Conservation (phyloP, 2,329 filamentous ascomycete genomes). For the Alternaria sp. region DNA sequence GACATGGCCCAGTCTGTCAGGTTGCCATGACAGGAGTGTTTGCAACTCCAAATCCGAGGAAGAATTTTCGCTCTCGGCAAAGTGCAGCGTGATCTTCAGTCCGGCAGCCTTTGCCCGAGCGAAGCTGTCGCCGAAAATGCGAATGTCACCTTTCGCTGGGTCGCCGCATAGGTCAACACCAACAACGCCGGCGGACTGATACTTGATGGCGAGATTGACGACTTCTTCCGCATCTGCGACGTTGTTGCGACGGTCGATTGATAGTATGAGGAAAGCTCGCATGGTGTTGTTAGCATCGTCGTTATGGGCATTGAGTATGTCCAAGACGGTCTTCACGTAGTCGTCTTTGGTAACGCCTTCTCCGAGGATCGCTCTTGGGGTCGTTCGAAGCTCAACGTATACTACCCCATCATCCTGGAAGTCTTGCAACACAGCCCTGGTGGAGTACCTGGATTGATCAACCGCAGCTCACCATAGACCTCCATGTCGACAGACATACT, state of each 20-base stretch:
- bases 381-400: slow-evolving; percentile 82
- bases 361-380: slow-evolving; percentile 68
- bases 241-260: slow-evolving; percentile 72
- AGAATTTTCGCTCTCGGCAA: slow-evolving; percentile 71
- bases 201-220: slow-evolving; percentile 66
- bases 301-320: slow-evolving; percentile 64
- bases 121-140: slow-evolving; percentile 66
- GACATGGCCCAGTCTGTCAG: slow-evolving; percentile 77
- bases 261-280: slow-evolving; percentile 72
- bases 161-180: slow-evolving; percentile 82
- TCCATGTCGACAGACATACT: slow-evolving; percentile 55
- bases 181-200: slow-evolving; percentile 65
- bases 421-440: slow-evolving; percentile 60
- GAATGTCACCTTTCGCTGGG: slow-evolving; percentile 67
- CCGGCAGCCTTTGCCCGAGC: slow-evolving; percentile 60
- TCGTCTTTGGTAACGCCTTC: slow-evolving; percentile 63
- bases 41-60: slow-evolving; percentile 66
- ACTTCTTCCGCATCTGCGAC: slow-evolving; percentile 66
- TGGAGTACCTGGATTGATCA: slow-evolving; percentile 58
- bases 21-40: slow-evolving; percentile 68
- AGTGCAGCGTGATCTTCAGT: slow-evolving; percentile 75
- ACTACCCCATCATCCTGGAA: slow-evolving; percentile 75
- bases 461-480: neutral
- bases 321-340: slow-evolving; percentile 71
- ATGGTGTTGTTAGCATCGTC: slow-evolving; percentile 51